Conservation (phyloP, 495 filamentous ascomycete genomes). For the Astrothelium macrocarpum region DNA sequence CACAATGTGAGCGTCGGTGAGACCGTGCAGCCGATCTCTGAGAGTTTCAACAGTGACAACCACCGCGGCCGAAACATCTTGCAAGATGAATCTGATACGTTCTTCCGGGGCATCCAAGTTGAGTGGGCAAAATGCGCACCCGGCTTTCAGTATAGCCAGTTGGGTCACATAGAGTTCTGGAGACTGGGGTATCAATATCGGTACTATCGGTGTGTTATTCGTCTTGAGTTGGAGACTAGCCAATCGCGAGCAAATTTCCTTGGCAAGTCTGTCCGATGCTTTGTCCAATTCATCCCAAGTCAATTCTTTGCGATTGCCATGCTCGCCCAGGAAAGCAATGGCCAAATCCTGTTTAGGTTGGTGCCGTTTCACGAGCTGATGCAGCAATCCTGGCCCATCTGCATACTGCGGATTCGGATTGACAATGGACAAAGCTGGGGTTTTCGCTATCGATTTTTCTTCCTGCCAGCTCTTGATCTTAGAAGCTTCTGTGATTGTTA, state of each 20-base stretch:
- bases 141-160: constrained; percentile 64
- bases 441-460: neutral
- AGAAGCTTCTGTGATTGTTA: neutral
- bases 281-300: constrained; percentile 53
- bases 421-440: constrained; percentile 43
- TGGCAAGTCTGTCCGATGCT: constrained; percentile 44
- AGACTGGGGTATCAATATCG: constrained; percentile 61
- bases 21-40: constrained; percentile 13
- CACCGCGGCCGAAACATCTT: constrained; percentile 46
- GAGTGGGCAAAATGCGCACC: constrained; percentile 72
- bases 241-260: constrained; percentile 30
- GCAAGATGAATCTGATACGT: constrained; percentile 60
- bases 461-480: neutral
- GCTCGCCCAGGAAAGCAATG: constrained; percentile 49
- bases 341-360: constrained; percentile 29
- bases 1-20: constrained; percentile 25
- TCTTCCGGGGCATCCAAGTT: constrained; percentile 62
- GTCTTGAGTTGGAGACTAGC: neutral
- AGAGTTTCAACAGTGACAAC: constrained; percentile 24
- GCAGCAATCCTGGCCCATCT: constrained; percentile 53
- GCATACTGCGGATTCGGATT: constrained; percentile 48
- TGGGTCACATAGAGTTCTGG: constrained; percentile 61
- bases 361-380: constrained; percentile 46
- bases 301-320: constrained; percentile 36
- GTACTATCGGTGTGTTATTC: constrained; percentile 41